Conservation (phyloP, 2,329 filamentous ascomycete species). For the Leptodontidium sp. region DNA sequence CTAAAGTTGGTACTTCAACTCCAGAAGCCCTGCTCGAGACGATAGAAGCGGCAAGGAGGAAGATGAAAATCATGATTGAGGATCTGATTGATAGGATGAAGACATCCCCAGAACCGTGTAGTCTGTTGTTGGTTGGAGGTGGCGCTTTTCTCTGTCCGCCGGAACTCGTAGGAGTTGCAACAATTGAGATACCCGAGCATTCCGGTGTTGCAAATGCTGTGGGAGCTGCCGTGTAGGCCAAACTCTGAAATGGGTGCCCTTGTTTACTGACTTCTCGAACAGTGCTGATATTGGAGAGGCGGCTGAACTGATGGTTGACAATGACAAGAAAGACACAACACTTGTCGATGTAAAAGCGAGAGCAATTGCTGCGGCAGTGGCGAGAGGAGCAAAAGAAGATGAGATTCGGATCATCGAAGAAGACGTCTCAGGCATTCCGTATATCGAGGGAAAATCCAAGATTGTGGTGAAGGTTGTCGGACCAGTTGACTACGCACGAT, state of each 20-base stretch:
- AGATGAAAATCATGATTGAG: constrained; percentile 22
- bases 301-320: constrained; percentile 14
- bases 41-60: not conserved
- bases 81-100: constrained; percentile 23
- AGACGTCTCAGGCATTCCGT: constrained; percentile 15
- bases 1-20: not conserved
- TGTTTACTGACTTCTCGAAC: not conserved
- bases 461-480: constrained; percentile 22
- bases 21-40: not conserved
- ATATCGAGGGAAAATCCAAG: constrained; percentile 24
- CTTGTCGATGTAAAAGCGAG: constrained; percentile 8
- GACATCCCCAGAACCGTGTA: constrained; percentile 8
- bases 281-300: constrained; percentile 20
- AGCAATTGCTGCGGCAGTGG: constrained; percentile 8
- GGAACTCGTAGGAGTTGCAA: constrained; percentile 16
- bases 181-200: constrained; percentile 10
- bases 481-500: constrained; percentile 17
- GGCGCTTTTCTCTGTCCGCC: constrained; percentile 10
- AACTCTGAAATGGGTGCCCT: not conserved
- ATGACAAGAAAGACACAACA: constrained; percentile 1
- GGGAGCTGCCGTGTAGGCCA: constrained; percentile 6
- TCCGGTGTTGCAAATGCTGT: constrained; percentile 13
- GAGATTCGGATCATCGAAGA: constrained; percentile 17
- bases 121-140: constrained; percentile 21
- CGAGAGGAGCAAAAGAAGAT: constrained; percentile 16